Base-by-base conservation (phyloP, 2,329 filamentous ascomycete species). In the Aspergillus hiratsukae region DNA sequence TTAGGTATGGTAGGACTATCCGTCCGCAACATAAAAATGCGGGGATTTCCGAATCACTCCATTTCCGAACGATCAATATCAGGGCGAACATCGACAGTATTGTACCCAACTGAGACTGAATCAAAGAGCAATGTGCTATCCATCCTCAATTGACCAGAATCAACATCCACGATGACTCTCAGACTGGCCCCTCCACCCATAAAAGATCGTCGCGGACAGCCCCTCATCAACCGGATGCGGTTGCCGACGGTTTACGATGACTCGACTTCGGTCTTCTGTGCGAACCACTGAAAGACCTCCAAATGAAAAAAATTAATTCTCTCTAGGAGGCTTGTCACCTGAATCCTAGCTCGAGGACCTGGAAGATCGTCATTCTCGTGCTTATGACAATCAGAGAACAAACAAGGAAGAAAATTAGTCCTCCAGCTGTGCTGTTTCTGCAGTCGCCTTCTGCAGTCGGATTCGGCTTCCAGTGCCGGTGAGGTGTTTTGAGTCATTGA, bases 261-360 rank as follows among this genome's bases (percentile, higher is more conserved):
- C 48, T 51, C 28, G 19, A n/a, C 43, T 31, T 57, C 58, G 58
- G 58, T 21, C 49, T 59, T 59, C 49, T 59, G 55, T 59, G 58
- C 58, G 58, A 59, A 37, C 17, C 19, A 37, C 31, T 17, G 11
- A 2, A 35, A 35, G 14, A 2, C 14, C 11, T 14, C 23, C 23
- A 23, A 23, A 23, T 23, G 23, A 14, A 35, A 17, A 37, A 37
- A 37, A 17, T 17, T 5, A 14, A 7, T 14, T 14, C 31, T 23
- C 2, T 23, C 23, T 23, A 17, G 17, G 5, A 17, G 5, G 5
- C 2, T 37, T n/a, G 31, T 7, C 14, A 5, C 17, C 14, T 7
- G 17, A 37, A n/a, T 37, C 14, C 31, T 37, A 8, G 31, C 31
- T 37, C 31, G 5, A 17, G 31, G 17, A 37, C 5, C 17, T 17